A percentile compares a stretch with the other conserved stretches of the same genome.
Evolutionary conservation across 2,329 filamentous ascomycete genomes (phyloP).

Genomic region (Ilyonectria mors-panacis): DNA sequence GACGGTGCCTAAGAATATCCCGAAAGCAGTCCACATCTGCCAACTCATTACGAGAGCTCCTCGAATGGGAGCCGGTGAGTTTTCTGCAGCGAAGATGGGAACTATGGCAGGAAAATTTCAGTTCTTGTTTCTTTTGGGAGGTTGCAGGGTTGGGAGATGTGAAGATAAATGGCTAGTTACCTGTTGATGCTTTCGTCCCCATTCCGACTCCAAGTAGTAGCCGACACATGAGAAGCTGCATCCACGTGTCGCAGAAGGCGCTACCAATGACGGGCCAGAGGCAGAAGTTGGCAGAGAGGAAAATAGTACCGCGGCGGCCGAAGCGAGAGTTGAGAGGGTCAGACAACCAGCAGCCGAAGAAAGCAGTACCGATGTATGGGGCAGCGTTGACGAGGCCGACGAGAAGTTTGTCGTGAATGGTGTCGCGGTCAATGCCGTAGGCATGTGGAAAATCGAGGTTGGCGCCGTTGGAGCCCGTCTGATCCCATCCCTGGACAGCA

Average conservation of each 20-base stretch:
- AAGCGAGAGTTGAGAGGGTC: slow-evolving; percentile 70
- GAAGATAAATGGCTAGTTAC: slow-evolving; percentile 46
- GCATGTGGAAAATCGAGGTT: slow-evolving; percentile 72
- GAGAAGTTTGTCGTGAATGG: slow-evolving; percentile 61
- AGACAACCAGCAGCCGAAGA: slow-evolving; percentile 75
- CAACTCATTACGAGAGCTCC: slow-evolving; percentile 88
- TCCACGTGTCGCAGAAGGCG: slow-evolving; percentile 80
- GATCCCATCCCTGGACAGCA: slow-evolving; percentile 80
- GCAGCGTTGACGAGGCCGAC: slow-evolving; percentile 78
- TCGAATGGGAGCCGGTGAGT: slow-evolving; percentile 77
- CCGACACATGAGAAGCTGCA: slow-evolving; percentile 78
- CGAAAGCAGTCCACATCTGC: slow-evolving; percentile 78
- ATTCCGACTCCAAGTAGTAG: slow-evolving; percentile 84
- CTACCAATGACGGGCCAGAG: slow-evolving; percentile 79
- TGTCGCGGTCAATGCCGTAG: slow-evolving; percentile 60
- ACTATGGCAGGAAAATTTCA: slow-evolving; percentile 60
- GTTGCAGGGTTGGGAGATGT: background rate
- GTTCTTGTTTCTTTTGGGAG: background rate
- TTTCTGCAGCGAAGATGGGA: slow-evolving; percentile 84
- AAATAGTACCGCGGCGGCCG: slow-evolving; percentile 71
- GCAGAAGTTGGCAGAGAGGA: slow-evolving; percentile 81
- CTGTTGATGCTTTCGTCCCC: slow-evolving; percentile 78
- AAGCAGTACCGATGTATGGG: slow-evolving; percentile 64
- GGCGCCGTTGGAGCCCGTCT: slow-evolving; percentile 75
- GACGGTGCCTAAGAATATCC: slow-evolving; percentile 73